Evolutionary conservation across 1,139 yeast genomes (phyloP).

Genomic region (Lodderomyces orthopsilosis): DNA sequence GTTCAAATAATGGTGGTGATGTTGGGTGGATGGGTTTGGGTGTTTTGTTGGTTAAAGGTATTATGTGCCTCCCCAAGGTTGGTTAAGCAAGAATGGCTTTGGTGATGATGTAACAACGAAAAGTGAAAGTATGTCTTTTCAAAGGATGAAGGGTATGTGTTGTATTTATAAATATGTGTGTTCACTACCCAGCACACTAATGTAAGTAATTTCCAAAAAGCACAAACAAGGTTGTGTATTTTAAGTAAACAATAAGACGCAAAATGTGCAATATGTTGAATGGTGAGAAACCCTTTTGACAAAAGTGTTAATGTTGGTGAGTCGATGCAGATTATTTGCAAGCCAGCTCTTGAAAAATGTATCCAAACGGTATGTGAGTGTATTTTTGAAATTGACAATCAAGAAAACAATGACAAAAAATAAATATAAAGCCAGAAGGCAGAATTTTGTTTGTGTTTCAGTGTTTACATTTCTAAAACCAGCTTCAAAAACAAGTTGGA

Average conservation of each 20-base stretch:
- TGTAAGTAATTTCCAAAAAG: neutral
- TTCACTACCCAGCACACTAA: neutral
- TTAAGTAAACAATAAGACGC: neutral
- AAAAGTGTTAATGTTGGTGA: too few relatives aligned
- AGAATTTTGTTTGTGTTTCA: neutral
- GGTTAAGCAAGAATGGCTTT: too few relatives aligned
- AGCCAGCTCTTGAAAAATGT: neutral
- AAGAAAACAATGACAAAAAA: too few relatives aligned
- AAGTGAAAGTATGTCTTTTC: neutral
- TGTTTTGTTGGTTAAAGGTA: neutral
- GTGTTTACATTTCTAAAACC: slow-evolving; percentile 1
- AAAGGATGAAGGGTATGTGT: neutral
- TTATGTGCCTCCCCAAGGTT: too few relatives aligned
- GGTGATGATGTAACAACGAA: too few relatives aligned
- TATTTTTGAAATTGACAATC: too few relatives aligned
- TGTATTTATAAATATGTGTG: neutral
- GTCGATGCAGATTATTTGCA: neutral
- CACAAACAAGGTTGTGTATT: too few relatives aligned
- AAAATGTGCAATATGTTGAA: neutral
- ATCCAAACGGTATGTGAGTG: neutral
- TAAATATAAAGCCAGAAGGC: too few relatives aligned
- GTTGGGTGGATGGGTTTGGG: neutral
- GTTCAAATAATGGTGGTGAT: neutral
- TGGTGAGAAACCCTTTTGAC: too few relatives aligned
- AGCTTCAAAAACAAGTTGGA: neutral